Evolutionary conservation across 1,139 yeast genomes (phyloP).

Genomic region (Yamadazyma pseudoaaseri): DNA sequence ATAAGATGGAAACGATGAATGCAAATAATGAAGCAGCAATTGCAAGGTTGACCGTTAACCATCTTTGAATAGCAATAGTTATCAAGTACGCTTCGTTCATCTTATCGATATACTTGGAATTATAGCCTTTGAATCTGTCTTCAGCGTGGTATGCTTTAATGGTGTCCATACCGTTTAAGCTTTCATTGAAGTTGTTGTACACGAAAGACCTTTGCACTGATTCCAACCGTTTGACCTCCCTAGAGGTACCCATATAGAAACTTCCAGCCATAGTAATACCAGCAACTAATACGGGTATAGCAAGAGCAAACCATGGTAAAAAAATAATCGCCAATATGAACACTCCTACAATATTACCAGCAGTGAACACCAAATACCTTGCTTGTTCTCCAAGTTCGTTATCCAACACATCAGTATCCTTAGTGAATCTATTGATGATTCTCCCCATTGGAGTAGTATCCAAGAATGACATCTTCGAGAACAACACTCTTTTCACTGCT

Average conservation of each 20-base stretch:
- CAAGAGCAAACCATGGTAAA: constrained; percentile 61
- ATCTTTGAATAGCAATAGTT: constrained; percentile 70
- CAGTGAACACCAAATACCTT: constrained; percentile 44
- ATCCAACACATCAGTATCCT: constrained; percentile 83
- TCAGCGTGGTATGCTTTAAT: constrained; percentile 62
- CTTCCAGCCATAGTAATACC: constrained; percentile 38
- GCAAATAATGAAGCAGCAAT: constrained; percentile 49
- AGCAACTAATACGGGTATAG: constrained; percentile 40
- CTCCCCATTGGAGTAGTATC: constrained; percentile 65
- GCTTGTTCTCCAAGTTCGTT: constrained; percentile 67
- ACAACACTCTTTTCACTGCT: constrained; percentile 63
- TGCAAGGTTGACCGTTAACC: constrained; percentile 72
- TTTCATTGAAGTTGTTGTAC: constrained; percentile 74
- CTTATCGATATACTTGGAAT: constrained; percentile 51
- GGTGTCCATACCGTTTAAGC: constrained; percentile 68
- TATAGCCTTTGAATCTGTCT: constrained; percentile 49
- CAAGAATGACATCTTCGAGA: constrained; percentile 57
- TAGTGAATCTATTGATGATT: constrained; percentile 63
- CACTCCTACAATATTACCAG: constrained; percentile 61
- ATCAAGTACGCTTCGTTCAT: constrained; percentile 75
- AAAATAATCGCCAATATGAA: constrained; percentile 66
- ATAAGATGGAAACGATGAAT: constrained; percentile 54
- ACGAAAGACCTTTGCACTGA: constrained; percentile 74
- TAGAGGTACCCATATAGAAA: constrained; percentile 62
- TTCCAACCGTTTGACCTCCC: constrained; percentile 82